Evolutionary conservation across 352 stramenopile species (phyloP), one percentile per base, ranked within the genome.

Genomic region (Globisporangium sylvaticum): DNA sequence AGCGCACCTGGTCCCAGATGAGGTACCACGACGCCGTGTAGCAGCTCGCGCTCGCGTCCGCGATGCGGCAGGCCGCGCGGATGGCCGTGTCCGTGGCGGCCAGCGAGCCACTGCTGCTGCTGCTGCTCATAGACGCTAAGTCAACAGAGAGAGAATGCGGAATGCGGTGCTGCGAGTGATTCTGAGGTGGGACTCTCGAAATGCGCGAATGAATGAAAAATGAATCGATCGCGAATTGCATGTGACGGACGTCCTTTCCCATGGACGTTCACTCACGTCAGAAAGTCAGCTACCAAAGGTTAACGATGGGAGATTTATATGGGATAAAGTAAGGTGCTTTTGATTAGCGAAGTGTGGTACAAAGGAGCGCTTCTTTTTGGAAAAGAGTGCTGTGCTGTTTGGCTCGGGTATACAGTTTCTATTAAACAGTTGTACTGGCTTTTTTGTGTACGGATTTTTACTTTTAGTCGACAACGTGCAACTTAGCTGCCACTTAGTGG

Each of bases 21-120:
- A 95, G 80, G 67, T 82, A 84, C 88, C 88, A 95, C 32, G 84
- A 90, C 3, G 88, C 88, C 62, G 86, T 92, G 71, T 87, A 95
- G 72, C 88, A 95, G 14, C 65, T 71, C 0, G 76, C 69, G 25
- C 72, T 78, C 62, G 72, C 64, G 73, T 90, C 65, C 10, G 83
- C 81, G 70, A 95, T 79, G 46, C 69, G 77, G 64, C 87, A 95
- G 7, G 79, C 82, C 4, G 70, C 53, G 22, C 27, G 62, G 39
- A 64, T 50, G 24, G 48, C 29, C 8, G 29, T 12, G 48, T 34
- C 37, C 5, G 32, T 25, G 14, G 12, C 50, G 14, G 12, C 50
- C 8, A 25, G 18, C 0, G 52, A 44, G 14, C 3, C 29, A 25
- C 52, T 50, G 48, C n/a, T n/a, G 31, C 32, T n/a, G 46, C 24